Base-by-base conservation (phyloP, 768 basidiomycete species). In the Macrolepiota albuminosa region DNA sequence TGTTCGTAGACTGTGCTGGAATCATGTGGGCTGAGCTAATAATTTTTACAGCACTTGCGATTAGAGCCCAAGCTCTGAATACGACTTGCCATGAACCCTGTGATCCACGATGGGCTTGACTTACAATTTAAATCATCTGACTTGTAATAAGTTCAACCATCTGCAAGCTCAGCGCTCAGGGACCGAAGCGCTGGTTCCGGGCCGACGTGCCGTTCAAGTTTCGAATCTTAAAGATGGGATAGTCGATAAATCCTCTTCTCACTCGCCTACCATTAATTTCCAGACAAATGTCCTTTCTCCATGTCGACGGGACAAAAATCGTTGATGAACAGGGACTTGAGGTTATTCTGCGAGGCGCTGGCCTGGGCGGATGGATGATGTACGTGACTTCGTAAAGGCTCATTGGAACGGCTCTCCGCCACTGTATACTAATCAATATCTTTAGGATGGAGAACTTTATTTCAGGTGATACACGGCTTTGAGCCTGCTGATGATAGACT, bases 291-390 rank as follows among this genome's bases (percentile, higher is more conserved):
- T 78, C 82, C 58, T 79, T 81, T 57, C 71, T 87, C 39, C 81
- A 74, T 58, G 82, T 87, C 18, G 75, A 76, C 29, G 85, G 85
- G 26, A 83, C 80, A 37, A 84, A 82, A 66, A 74, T 89, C 66
- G 79, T 88, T 59, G 79, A 87, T 63, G 78, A 76, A 47, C 71
- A 78, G 29, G 84, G 81, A 14, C 75, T 80, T 11, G 80, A 85
- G 63, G 75, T 87, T 36, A 77, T 87, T 57, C 76, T 89, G 50
- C 77, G 84, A 13, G 90, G 90, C 31, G 89, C 88, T 21, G 88
- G 88, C 48, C 76, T 91, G 16, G 89, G 89, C 51, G 89, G 89
- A 69, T 91, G 89, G 87, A 87, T 90, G 85, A 88, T 83, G 87
- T 89, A 69, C 21, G 62, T 62, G n/a, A 13, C 37, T 39, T 51